phyloP scores from a whole-genome alignment of 169 alveolate genomes.

The Cryptosporidium meleagridis region DNA sequence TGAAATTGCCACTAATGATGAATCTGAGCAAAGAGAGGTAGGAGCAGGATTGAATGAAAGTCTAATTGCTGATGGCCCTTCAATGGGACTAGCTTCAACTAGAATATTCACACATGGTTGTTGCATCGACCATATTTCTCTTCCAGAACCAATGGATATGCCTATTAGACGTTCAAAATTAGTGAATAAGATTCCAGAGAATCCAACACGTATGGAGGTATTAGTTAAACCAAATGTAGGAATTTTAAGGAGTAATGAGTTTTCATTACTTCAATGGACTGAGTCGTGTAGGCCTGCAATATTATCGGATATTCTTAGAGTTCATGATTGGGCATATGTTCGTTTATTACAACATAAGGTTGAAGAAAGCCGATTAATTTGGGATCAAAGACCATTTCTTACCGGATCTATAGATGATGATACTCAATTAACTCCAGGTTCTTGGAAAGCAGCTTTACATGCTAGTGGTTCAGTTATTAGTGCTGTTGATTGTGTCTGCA shows the following conservation, averaged over 20 bases:
- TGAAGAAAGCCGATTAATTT: slow-evolving; percentile 77
- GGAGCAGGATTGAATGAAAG: background rate
- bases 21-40: background rate
- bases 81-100: slow-evolving; percentile 60
- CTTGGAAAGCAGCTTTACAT: slow-evolving; percentile 91
- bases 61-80: slow-evolving; percentile 59
- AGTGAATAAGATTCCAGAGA: slow-evolving; percentile 87
- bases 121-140: slow-evolving; percentile 88
- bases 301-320: slow-evolving; percentile 93
- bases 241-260: slow-evolving; percentile 83
- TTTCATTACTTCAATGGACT: slow-evolving; percentile 82
- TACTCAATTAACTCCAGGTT: slow-evolving; percentile 89
- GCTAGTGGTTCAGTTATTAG: slow-evolving; percentile 93
- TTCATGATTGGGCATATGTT: slow-evolving; percentile 94
- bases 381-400: slow-evolving; percentile 80
- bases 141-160: slow-evolving; percentile 91
- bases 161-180: slow-evolving; percentile 86
- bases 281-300: slow-evolving; percentile 86
- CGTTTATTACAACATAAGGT: slow-evolving; percentile 79
- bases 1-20: slow-evolving; percentile 60
- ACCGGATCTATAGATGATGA: slow-evolving; percentile 88
- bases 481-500: slow-evolving; percentile 92
- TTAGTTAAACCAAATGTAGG: slow-evolving; percentile 86
- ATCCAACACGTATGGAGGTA: slow-evolving; percentile 91
- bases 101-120: slow-evolving; percentile 43